Evolutionary conservation across 805 yeast species (phyloP).

Genomic region (Kluyveromyces dobzhanskii): DNA sequence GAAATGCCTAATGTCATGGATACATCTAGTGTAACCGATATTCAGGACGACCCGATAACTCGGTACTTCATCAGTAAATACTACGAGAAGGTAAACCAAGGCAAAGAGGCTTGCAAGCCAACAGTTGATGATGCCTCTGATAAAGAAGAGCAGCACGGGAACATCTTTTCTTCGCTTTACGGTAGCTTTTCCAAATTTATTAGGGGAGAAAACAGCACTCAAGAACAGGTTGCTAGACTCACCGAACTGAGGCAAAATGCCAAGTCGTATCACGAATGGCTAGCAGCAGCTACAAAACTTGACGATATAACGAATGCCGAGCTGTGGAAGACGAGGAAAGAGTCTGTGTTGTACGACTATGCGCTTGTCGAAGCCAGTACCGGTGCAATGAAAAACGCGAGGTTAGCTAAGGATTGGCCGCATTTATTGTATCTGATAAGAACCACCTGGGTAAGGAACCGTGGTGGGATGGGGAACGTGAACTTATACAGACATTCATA

Average conservation of each 20-base stretch:
- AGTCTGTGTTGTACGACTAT: conserved; percentile 67
- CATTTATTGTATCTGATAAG: conserved; percentile 64
- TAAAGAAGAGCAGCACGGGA: background rate
- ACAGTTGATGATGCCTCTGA: background rate
- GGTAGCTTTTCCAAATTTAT: conserved; percentile 3
- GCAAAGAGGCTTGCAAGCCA: background rate
- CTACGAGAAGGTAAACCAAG: conserved; percentile 7
- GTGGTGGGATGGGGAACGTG: conserved; percentile 81
- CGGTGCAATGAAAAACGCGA: conserved; percentile 48
- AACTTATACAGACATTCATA: conserved; percentile 68
- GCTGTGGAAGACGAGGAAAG: conserved; percentile 60
- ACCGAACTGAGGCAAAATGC: conserved; percentile 40
- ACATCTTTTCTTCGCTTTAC: background rate
- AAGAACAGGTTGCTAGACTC: conserved; percentile 31
- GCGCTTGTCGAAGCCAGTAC: conserved; percentile 46
- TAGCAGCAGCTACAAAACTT: conserved; percentile 47
- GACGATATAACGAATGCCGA: conserved; percentile 60
- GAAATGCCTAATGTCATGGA: background rate
- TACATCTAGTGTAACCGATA: background rate
- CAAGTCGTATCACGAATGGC: conserved; percentile 57
- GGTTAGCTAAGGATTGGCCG: conserved; percentile 49
- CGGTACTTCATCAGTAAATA: conserved; percentile 17
- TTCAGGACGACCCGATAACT: conserved; percentile 17
- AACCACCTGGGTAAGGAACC: conserved; percentile 76
- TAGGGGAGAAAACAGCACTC: conserved; percentile 24